A percentile compares a stretch with the other conserved stretches of the same genome.
These are phyloP conservation scores for Saccharomycopsis javanensis DNA, from an alignment of 805 yeast species.

Conservation along the genomic window DNA sequence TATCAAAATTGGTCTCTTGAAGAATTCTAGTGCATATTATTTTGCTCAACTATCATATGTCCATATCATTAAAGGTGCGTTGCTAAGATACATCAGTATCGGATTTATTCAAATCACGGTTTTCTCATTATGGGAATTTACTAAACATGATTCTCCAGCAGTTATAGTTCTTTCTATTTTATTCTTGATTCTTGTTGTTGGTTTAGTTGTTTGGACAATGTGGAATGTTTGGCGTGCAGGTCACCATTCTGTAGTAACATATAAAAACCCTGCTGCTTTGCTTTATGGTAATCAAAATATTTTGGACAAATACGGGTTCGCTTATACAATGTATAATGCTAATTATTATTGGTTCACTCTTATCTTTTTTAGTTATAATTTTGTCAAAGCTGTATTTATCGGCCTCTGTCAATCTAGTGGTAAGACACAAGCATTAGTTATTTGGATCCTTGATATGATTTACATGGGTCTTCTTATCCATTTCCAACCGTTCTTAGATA, in stretches of 20 bases:
- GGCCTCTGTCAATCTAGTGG: slow-evolving; percentile 76
- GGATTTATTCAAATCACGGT: slow-evolving; percentile 78
- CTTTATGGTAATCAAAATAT: slow-evolving; percentile 69
- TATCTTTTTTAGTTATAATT: slow-evolving; percentile 48
- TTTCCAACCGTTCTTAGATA: slow-evolving; percentile 70
- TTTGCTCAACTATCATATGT: slow-evolving; percentile 46
- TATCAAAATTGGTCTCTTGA: slow-evolving; percentile 40
- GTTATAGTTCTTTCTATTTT: slow-evolving; percentile 73
- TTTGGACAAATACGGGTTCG: slow-evolving; percentile 74
- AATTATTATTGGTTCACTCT: slow-evolving; percentile 75
- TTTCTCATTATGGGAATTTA: slow-evolving; percentile 82
- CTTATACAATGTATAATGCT: slow-evolving; percentile 84
- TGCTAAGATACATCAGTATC: slow-evolving; percentile 69
- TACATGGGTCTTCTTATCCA: slow-evolving; percentile 57
- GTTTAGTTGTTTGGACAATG: slow-evolving; percentile 54
- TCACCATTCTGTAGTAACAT: slow-evolving; percentile 42
- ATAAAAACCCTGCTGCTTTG: slow-evolving; percentile 78
- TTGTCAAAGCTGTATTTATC: slow-evolving; percentile 63
- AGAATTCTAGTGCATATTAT: slow-evolving; percentile 33
- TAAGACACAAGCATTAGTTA: slow-evolving; percentile 65
- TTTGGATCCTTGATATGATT: slow-evolving; percentile 66
- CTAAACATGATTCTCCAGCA: slow-evolving; percentile 75
- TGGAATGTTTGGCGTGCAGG: slow-evolving; percentile 60
- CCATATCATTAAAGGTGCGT: slow-evolving; percentile 61
- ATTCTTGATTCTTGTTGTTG: slow-evolving; percentile 51